These are phyloP conservation scores for Pisolithus thermaeus DNA, from an alignment of 1,284 basidiomycete species.

Conservation along the genomic window DNA sequence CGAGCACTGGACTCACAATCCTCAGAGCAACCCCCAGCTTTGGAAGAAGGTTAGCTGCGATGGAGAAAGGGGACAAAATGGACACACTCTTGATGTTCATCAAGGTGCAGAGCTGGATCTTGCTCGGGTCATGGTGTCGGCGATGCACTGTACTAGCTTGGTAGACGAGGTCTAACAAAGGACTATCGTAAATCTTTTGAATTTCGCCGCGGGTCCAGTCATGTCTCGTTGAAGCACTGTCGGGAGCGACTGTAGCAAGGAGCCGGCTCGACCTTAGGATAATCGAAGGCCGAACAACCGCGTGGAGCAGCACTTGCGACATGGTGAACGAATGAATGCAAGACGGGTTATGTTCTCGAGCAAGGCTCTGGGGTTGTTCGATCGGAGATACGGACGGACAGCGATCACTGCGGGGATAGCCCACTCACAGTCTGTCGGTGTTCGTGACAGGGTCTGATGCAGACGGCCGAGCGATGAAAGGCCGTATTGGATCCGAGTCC, in stretches of 20 bases:
- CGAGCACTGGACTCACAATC: slow-evolving; percentile 61
- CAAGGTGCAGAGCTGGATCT: slow-evolving; percentile 94
- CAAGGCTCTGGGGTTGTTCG: background rate
- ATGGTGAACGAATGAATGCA: slow-evolving; percentile 6
- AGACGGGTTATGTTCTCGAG: background rate
- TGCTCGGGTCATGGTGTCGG: slow-evolving; percentile 79
- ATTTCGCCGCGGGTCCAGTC: slow-evolving; percentile 71
- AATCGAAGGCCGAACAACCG: slow-evolving; percentile 10
- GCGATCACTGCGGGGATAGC: background rate
- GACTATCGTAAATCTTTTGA: slow-evolving; percentile 70
- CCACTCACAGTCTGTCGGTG: background rate
- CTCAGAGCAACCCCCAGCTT: slow-evolving; percentile 92
- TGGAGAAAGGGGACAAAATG: slow-evolving; percentile 19
- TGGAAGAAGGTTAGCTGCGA: slow-evolving; percentile 2
- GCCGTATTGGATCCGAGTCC: no score
- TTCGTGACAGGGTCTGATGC: no score
- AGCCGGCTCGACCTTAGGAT: slow-evolving; percentile 32
- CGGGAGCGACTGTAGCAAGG: slow-evolving; percentile 56
- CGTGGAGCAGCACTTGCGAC: slow-evolving; percentile 8
- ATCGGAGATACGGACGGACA: slow-evolving; percentile 8
- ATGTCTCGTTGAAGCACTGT: slow-evolving; percentile 35
- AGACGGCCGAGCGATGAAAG: no score
- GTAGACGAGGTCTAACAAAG: slow-evolving; percentile 84
- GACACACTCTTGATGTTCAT: slow-evolving; percentile 97
- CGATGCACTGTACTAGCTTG: slow-evolving; percentile 81